Evolutionary conservation across 2,329 filamentous ascomycete species (phyloP).

Genomic region (Venturia pyrina): DNA sequence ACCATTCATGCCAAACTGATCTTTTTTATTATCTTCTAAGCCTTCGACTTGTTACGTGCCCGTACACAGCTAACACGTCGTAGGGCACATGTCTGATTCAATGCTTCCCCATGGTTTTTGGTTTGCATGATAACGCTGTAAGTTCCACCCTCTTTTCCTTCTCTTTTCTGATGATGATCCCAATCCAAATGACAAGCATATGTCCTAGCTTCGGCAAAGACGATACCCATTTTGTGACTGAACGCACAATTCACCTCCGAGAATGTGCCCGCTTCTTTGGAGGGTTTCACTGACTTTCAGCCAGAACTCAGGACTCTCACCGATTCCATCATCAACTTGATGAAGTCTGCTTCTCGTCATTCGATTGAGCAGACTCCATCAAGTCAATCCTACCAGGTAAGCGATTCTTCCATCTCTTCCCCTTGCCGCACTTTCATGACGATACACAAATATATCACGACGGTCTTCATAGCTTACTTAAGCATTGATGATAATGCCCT

Average conservation of each 20-base stretch:
- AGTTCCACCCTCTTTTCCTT: slow-evolving; percentile 9
- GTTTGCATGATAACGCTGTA: slow-evolving; percentile 8
- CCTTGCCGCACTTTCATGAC: slow-evolving; percentile 43
- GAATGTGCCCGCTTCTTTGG: not conserved
- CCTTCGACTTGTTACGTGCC: not conserved
- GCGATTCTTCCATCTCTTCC: slow-evolving; percentile 6
- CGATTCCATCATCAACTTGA: slow-evolving; percentile 13
- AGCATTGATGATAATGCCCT: slow-evolving; percentile 71
- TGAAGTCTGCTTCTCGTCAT: not conserved
- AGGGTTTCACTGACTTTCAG: not conserved
- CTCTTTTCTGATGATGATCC: slow-evolving; percentile 61
- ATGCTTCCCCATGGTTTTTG: not conserved
- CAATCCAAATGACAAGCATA: slow-evolving; percentile 93
- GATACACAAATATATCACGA: slow-evolving; percentile 61
- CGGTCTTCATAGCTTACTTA: slow-evolving; percentile 69
- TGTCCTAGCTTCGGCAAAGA: slow-evolving; percentile 67
- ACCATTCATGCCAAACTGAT: slow-evolving; percentile 60
- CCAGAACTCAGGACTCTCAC: not conserved
- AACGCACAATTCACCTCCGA: not conserved
- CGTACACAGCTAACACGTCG: not conserved
- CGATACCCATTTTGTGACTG: slow-evolving; percentile 2
- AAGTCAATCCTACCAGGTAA: not conserved
- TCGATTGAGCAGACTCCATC: not conserved
- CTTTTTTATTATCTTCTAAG: not conserved
- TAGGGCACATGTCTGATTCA: not conserved